Evolutionary conservation across 768 basidiomycete genomes (phyloP).

Genomic region (Rhizopogon rudus): DNA sequence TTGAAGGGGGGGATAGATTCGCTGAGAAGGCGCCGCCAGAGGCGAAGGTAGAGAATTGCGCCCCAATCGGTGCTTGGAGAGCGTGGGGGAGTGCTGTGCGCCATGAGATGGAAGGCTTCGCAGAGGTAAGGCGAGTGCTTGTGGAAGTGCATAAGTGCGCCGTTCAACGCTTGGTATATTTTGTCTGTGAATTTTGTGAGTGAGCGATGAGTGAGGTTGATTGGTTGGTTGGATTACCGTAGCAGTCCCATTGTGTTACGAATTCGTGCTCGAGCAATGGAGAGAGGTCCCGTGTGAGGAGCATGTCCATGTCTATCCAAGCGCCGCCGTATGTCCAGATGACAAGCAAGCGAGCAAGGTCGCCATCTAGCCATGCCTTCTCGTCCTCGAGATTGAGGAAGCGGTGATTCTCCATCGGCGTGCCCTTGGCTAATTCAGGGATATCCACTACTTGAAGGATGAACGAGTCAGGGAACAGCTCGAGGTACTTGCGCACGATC

Average conservation of each 20-base stretch:
- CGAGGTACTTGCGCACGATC: slow-evolving; percentile 57
- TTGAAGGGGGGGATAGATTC: slow-evolving; percentile 79
- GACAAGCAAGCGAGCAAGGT: slow-evolving; percentile 81
- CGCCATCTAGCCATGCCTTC: slow-evolving; percentile 94
- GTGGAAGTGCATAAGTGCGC: slow-evolving; percentile 91
- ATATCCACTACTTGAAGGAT: slow-evolving; percentile 66
- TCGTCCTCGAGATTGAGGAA: slow-evolving; percentile 61
- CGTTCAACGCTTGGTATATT: slow-evolving; percentile 76
- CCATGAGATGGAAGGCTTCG: slow-evolving; percentile 93
- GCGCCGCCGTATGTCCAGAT: slow-evolving; percentile 89
- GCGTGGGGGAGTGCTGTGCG: slow-evolving; percentile 65
- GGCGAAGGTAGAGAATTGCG: slow-evolving; percentile 82
- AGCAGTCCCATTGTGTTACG: slow-evolving; percentile 98
- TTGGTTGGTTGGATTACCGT: slow-evolving; percentile 46
- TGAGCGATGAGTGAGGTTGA: not conserved
- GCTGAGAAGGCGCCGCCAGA: slow-evolving; percentile 80
- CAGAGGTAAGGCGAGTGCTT: slow-evolving; percentile 92
- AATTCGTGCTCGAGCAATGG: slow-evolving; percentile 92
- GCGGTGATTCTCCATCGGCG: slow-evolving; percentile 61
- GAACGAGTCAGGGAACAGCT: slow-evolving; percentile 66
- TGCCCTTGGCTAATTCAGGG: slow-evolving; percentile 62
- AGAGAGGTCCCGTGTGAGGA: slow-evolving; percentile 80
- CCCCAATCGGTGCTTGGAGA: slow-evolving; percentile 92
- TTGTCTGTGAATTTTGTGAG: slow-evolving; percentile 45
- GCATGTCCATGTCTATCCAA: slow-evolving; percentile 97